Percentiles rank a stretch among this genome's conserved stretches.
Evolutionary conservation across 2,329 filamentous ascomycete species (phyloP).

Genomic region (Fusarium annulatum): DNA sequence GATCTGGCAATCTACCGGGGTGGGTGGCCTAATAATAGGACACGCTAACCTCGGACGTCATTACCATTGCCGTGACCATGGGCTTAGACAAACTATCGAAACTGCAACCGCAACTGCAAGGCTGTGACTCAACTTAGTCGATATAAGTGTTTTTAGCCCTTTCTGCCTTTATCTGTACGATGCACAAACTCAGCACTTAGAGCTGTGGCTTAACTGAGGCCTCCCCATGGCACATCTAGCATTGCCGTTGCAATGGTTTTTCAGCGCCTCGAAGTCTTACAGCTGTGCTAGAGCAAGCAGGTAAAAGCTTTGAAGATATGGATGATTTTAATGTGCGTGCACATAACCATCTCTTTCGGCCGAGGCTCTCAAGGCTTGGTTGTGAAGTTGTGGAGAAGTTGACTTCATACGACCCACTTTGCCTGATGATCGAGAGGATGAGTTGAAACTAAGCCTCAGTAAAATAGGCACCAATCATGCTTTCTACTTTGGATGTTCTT

Average conservation of each 20-base stretch:
- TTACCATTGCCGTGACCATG: constrained; percentile 12
- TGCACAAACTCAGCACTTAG: constrained; percentile 1
- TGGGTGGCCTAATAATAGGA: constrained; percentile 37
- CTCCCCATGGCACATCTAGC: constrained; percentile 19
- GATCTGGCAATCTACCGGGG: constrained; percentile 28
- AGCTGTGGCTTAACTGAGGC: constrained; percentile 33
- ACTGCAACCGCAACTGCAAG: constrained; percentile 33
- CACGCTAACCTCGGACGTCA: constrained; percentile 13
- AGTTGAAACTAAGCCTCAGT: constrained; percentile 7
- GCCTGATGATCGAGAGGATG: constrained; percentile 12
- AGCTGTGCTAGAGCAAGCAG: background rate
- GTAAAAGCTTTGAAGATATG: background rate
- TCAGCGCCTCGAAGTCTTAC: background rate
- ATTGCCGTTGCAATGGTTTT: background rate
- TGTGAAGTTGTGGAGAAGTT: constrained; percentile 9
- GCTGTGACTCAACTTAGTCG: constrained; percentile 23
- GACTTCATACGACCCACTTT: constrained; percentile 22
- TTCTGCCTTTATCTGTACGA: constrained; percentile 40
- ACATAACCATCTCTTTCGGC: background rate
- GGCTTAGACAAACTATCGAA: constrained; percentile 24
- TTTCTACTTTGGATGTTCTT: background rate
- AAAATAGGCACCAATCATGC: background rate
- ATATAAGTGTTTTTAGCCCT: constrained; percentile 11
- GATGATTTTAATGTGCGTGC: background rate
- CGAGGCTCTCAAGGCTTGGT: background rate